A percentile compares a stretch with the other conserved stretches of the same genome.
These are phyloP conservation scores for Suhomyces prunicola DNA, from an alignment of 805 yeast genomes.

Conservation along the genomic window DNA sequence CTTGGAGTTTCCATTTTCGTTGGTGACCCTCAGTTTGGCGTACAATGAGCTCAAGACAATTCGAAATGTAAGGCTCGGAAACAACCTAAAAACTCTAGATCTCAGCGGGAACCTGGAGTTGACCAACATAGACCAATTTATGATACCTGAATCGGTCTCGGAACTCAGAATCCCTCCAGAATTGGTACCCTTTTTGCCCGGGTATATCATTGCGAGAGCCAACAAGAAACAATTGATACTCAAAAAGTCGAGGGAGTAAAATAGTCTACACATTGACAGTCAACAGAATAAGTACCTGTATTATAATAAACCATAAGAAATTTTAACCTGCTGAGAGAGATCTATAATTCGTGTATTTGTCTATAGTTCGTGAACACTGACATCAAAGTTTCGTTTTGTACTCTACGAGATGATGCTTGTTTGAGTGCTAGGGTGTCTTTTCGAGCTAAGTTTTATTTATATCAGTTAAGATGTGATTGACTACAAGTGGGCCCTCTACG, in stretches of 20 bases:
- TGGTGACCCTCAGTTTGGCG: slow-evolving; percentile 31
- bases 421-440: too few relatives aligned
- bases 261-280: background rate
- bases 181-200: slow-evolving; percentile 34
- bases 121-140: slow-evolving; percentile 33
- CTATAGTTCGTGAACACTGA: too few relatives aligned
- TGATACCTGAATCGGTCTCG: slow-evolving; percentile 36
- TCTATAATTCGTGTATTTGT: background rate
- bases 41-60: slow-evolving; percentile 39
- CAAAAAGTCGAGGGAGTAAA: slow-evolving; percentile 19
- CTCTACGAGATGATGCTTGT: too few relatives aligned
- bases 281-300: background rate
- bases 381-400: too few relatives aligned
- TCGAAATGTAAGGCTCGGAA: slow-evolving; percentile 36
- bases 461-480: too few relatives aligned
- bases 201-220: slow-evolving; percentile 37
- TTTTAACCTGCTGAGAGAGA: background rate
- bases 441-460: too few relatives aligned
- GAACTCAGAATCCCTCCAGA: slow-evolving; percentile 36
- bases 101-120: slow-evolving; percentile 43
- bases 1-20: slow-evolving; percentile 35
- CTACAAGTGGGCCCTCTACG: too few relatives aligned
- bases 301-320: too few relatives aligned
- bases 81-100: slow-evolving; percentile 31
- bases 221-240: slow-evolving; percentile 31